Evolutionary conservation across 208 protist species (phyloP), one percentile per base, ranked within the genome.

Genomic region (Crithidia brevicula): DNA sequence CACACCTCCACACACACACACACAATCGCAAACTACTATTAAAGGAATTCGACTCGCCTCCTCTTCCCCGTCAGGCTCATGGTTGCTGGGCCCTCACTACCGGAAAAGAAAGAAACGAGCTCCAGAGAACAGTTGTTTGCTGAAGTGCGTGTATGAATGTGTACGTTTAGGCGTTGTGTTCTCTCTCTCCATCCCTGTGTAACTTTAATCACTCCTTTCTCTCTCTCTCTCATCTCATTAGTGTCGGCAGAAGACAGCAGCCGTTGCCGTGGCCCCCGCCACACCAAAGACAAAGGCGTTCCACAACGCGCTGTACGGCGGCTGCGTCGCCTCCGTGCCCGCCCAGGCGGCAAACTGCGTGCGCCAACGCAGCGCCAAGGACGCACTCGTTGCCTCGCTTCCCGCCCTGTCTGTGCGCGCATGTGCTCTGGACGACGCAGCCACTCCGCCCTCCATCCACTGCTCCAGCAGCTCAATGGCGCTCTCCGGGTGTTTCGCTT

Each of bases 381-480:
- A 3, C 40, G 15, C 40, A 4, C 25, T 18, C 2, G 45, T 27
- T 3, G 6, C 40, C 2, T n/a, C 18, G 6, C 11, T 23, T 30
- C 9, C 22, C 4, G 5, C 53, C n/a, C n/a, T n/a, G n/a, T n/a
- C n/a, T n/a, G n/a, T n/a, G n/a, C n/a, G n/a, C n/a, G n/a, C n/a
- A n/a, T n/a, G n/a, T n/a, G n/a, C n/a, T n/a, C n/a, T n/a, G n/a
- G n/a, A n/a, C n/a, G n/a, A n/a, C n/a, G n/a, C n/a, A n/a, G n/a
- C n/a, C n/a, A n/a, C n/a, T 9, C 42, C 50, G 34, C 70, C 64
- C 36, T 80, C 74, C 62, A 66, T 67, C 74, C 74, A 80, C 67
- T 67, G 53, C 67, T 75, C 74, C 13, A 80, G 47, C 49, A 74
- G 51, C 68, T 61, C 20, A 36, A 70, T 47, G 11, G 74, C 74